A percentile compares a stretch with the other conserved stretches of the same genome.
These are phyloP conservation scores for Medicago arabica DNA, from an alignment of 306 rosid genomes.

Conservation along the genomic window DNA sequence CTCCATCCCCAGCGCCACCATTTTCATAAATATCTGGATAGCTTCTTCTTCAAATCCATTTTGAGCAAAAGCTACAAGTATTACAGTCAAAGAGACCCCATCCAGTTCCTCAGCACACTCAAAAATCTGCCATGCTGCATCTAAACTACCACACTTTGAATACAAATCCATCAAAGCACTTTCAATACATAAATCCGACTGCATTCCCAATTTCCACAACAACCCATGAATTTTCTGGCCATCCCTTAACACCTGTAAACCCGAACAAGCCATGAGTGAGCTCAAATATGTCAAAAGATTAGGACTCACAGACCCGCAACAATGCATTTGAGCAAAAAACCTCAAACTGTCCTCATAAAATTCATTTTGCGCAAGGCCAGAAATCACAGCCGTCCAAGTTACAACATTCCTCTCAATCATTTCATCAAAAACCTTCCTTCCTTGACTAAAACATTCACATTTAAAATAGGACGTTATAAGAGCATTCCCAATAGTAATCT, in stretches of 20 bases:
- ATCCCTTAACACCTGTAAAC: slow-evolving; percentile 67
- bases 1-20: slow-evolving; percentile 65
- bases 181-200: slow-evolving; percentile 74
- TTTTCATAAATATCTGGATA: slow-evolving; percentile 69
- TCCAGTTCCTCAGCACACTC: slow-evolving; percentile 77
- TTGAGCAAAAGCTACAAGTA: slow-evolving; percentile 84
- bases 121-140: slow-evolving; percentile 73
- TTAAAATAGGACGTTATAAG: slow-evolving; percentile 76
- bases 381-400: slow-evolving; percentile 90
- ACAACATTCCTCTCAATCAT: slow-evolving; percentile 81
- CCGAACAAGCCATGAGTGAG: slow-evolving; percentile 82
- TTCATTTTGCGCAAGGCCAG: slow-evolving; percentile 77
- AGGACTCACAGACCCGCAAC: slow-evolving; percentile 61
- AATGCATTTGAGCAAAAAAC: slow-evolving; percentile 58
- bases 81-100: slow-evolving; percentile 82
- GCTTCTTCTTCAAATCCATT: slow-evolving; percentile 90
- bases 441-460: slow-evolving; percentile 62
- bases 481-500: slow-evolving; percentile 78
- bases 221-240: slow-evolving; percentile 86
- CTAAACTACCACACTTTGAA: slow-evolving; percentile 77
- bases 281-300: slow-evolving; percentile 84
- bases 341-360: slow-evolving; percentile 57
- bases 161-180: slow-evolving; percentile 94
- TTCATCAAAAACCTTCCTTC: slow-evolving; percentile 73
- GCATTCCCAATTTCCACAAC: slow-evolving; percentile 76